phyloP scores from a whole-genome alignment of 305 asterid species.

The Fraxinus dipetala region DNA sequence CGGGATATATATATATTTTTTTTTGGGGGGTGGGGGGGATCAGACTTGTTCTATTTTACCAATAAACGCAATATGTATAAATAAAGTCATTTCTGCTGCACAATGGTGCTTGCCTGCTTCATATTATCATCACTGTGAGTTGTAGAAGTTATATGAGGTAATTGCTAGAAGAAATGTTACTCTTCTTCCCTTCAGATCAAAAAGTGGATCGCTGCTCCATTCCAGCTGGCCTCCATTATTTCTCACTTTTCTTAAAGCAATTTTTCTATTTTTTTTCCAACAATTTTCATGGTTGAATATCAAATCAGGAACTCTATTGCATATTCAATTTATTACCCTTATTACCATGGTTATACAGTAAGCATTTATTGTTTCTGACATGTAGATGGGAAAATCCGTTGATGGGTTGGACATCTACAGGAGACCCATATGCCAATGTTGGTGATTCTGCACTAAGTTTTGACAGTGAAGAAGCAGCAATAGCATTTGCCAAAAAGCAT shows the following conservation, averaged over 20 bases:
- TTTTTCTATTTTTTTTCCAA: not conserved
- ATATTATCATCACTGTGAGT: not conserved
- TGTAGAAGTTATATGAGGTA: not conserved
- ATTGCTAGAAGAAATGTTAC: not conserved
- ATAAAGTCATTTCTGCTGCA: not conserved
- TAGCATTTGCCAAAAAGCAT: constrained; percentile 74
- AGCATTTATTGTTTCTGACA: not conserved
- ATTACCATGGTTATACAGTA: not conserved
- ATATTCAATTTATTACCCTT: not conserved
- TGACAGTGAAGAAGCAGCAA: constrained; percentile 89
- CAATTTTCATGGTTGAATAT: not conserved
- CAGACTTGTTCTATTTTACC: not conserved
- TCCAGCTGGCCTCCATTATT: not conserved
- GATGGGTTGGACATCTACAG: constrained; percentile 99
- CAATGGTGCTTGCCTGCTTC: not conserved
- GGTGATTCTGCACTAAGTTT: constrained; percentile 84
- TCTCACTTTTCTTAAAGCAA: not conserved
- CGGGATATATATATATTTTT: not conserved
- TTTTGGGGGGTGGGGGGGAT: not conserved
- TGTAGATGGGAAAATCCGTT: constrained; percentile 98
- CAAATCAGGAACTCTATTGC: not conserved
- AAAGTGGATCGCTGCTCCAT: not conserved
- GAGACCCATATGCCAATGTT: constrained; percentile 96
- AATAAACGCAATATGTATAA: not conserved
- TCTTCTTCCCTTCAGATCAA: not conserved